These are phyloP conservation scores for Fusarium oxysporum DNA, from an alignment of 2,329 filamentous ascomycete species.

Conservation along the genomic window DNA sequence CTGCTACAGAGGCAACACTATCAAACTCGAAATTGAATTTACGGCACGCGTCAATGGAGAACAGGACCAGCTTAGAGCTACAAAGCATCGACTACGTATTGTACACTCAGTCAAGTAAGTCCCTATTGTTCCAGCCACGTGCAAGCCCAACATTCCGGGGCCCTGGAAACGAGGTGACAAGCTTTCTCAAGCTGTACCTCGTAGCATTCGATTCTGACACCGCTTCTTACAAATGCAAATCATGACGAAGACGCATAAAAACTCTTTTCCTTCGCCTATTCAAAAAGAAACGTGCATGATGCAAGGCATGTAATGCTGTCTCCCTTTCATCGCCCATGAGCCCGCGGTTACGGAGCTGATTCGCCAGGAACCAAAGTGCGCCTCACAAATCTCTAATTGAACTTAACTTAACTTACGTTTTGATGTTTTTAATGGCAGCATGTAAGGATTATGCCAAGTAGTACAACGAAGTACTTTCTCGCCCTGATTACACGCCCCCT, in stretches of 20 bases:
- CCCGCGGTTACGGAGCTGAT: conserved; percentile 30
- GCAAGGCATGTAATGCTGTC: conserved; percentile 18
- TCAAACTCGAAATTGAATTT: not conserved
- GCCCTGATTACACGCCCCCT: conserved; percentile 32
- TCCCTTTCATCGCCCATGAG: conserved; percentile 37
- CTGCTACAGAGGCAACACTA: not conserved
- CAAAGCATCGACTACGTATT: not conserved
- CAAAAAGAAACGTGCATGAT: conserved; percentile 27
- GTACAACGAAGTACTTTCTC: conserved; percentile 15
- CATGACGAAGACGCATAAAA: conserved; percentile 21
- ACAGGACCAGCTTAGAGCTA: not conserved
- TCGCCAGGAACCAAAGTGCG: conserved; percentile 19
- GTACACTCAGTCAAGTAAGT: not conserved
- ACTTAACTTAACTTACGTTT: not conserved
- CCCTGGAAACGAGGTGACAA: not conserved
- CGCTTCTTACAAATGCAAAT: conserved; percentile 17
- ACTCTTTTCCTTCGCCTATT: conserved; percentile 2
- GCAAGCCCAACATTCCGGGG: not conserved
- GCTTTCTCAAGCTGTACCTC: not conserved
- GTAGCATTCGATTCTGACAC: conserved; percentile 20
- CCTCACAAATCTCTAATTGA: conserved; percentile 11
- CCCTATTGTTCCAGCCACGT: conserved; percentile 25
- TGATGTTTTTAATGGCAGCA: not conserved
- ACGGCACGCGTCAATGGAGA: not conserved
- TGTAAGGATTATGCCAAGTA: not conserved